Base-by-base conservation (phyloP, 78 protist species). In the Tieghemostelium lacteum region DNA sequence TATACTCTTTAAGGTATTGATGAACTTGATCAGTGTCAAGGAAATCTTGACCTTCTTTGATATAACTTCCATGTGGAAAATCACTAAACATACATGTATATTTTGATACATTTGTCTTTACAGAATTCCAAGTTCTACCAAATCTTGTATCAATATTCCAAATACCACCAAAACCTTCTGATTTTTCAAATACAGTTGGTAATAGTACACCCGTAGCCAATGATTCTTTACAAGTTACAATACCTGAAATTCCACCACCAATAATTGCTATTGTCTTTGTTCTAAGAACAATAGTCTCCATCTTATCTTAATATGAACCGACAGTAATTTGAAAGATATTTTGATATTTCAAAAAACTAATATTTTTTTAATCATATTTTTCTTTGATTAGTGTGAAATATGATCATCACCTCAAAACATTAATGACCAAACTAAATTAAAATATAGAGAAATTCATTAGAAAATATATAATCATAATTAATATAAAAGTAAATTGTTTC, bases 191-290 rank as follows among this genome's bases (percentile, higher is more conserved):
- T 10, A 69, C 49, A 3, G 52, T 57, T 22, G 89, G 78, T 1
- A 39, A 5, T 4, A 80, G 45, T 3, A 69, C 89, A 17, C 54
- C 22, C 6, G n/a, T n/a, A n/a, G 66, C 89, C 14, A 80, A 19
- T 2, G 71, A n/a, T 3, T 57, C 16, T 40, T 80, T 80, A 20
- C 26, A 36, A 24, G 61, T 55, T 14, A 34, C 63, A 10, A 78
- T 8, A n/a, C 88, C 75, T 3, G 76, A 24, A 0, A 67, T 63
- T 2, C 88, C 88, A 8, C 61, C 63, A 5, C 88, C 88, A 45
- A 75, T 62, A 42, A 75, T 75, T 34, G 62, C 78, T 29, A 72
- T 12, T 40, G 8, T 67, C n/a, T n/a, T n/a, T n/a, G n/a, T n/a
- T n/a, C n/a, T n/a, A n/a, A n/a, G n/a, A n/a, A n/a, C n/a, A n/a